Base-by-base conservation (phyloP, 2,329 filamentous ascomycete genomes). In the Aspergillus tamarii region DNA sequence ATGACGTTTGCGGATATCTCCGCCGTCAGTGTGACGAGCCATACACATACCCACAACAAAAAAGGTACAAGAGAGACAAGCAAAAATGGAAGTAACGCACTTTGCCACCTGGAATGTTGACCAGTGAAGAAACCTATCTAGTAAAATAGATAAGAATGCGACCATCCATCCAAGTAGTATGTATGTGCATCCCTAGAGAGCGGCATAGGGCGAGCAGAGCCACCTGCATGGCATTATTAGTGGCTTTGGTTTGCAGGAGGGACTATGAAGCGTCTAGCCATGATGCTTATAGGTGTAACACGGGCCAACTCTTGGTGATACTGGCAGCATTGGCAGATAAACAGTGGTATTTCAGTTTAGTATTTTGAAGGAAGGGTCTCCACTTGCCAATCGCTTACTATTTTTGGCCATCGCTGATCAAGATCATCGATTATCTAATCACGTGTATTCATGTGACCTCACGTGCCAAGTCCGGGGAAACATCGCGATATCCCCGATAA, bases 1-100 rank as follows among this genome's bases (percentile, higher is more conserved):
- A 55, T 55, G 32, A 41, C 52, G 52, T 26, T 55, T 55, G 23
- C 52, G 52, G 52, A 55, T 55, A 55, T 55, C 52, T 55, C 52
- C 32, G 52, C 19, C 34, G 19, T 36, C 52, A 55, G n/a, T 55
- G 52, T 36, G 12, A 39, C 21, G n/a, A 39, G 30, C n/a, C 52
- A 55, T 55, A 26, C n/a, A 26, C 34, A 55, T 39, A 36, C n/a
- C 48, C 48, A 32, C 48, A 32, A 21, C 36, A 32, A 36, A 39
- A 39, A 39, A 34, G 34, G 32, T 12, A 23, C n/a, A 54, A 2
- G 30, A 39, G n/a, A 12, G n/a, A 39, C 7, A 39, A 39, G 26
- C 26, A 21, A 55, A 55, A 41, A 55, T n/a, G 11, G 34, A 36
- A 39, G 52, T n/a, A 12, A 55, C 36, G 34, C 19, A 39, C 21